Evolutionary conservation across 495 filamentous ascomycete species (phyloP).

Genomic region (Pseudomonodictys pantanalensis): DNA sequence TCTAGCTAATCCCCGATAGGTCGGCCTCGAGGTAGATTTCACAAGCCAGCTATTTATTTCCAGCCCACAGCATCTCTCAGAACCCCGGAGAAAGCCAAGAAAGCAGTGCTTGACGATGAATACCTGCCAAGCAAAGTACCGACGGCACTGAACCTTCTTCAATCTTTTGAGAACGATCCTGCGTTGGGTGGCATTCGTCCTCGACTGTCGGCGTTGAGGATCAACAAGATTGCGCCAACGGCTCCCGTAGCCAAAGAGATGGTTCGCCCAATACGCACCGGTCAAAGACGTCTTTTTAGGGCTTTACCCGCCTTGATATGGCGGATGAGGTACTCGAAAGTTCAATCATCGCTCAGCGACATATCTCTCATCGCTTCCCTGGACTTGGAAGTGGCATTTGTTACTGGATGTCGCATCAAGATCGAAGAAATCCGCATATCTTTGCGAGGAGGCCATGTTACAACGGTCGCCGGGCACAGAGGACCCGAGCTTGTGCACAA

Average conservation of each 20-base stretch:
- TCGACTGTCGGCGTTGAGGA: conserved; percentile 73
- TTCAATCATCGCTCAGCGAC: conserved; percentile 53
- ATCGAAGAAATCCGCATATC: conserved; percentile 66
- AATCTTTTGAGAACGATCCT: conserved; percentile 70
- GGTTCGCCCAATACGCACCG: conserved; percentile 61
- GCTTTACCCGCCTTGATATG: conserved; percentile 81
- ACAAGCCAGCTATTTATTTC: conserved; percentile 75
- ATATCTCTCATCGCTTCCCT: conserved; percentile 65
- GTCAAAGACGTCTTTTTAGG: conserved; percentile 61
- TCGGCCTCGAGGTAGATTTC: conserved; percentile 74
- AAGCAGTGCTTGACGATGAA: conserved; percentile 56
- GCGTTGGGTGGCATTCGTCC: conserved; percentile 63
- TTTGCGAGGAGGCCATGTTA: conserved; percentile 62
- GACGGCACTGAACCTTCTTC: conserved; percentile 75
- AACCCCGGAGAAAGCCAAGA: conserved; percentile 51
- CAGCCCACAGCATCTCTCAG: conserved; percentile 67
- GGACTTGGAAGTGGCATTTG: conserved; percentile 84
- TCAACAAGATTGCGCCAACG: conserved; percentile 71
- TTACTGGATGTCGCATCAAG: conserved; percentile 66
- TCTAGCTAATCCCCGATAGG: conserved; percentile 33
- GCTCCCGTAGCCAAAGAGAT: conserved; percentile 56
- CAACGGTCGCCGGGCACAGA: conserved; percentile 64
- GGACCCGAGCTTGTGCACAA: conserved; percentile 61
- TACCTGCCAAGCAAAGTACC: conserved; percentile 76
- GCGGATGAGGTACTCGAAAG: conserved; percentile 75